Evolutionary conservation across 805 yeast genomes (phyloP).

Genomic region (Suhomyces pyralidae): DNA sequence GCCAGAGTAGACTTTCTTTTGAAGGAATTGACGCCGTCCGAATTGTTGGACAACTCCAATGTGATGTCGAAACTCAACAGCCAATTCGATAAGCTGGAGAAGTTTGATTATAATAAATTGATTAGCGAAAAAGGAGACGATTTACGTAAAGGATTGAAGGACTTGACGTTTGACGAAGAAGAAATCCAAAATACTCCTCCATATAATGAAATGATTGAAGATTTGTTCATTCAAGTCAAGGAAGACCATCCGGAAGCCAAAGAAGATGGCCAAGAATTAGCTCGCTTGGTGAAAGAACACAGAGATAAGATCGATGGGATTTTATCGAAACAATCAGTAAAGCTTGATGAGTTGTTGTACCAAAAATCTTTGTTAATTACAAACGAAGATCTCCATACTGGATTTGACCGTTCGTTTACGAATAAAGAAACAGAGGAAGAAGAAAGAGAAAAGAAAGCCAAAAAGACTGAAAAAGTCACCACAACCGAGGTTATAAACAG

Average conservation of each 20-base stretch:
- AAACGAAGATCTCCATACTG: conserved; percentile 88
- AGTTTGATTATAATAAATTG: conserved; percentile 45
- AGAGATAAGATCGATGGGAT: conserved; percentile 67
- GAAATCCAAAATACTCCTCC: conserved; percentile 51
- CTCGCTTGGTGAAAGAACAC: conserved; percentile 53
- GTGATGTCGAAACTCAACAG: conserved; percentile 43
- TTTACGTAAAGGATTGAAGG: conserved; percentile 44
- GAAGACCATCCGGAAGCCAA: conserved; percentile 55
- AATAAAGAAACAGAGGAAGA: conserved; percentile 49
- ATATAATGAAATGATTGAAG: conserved; percentile 91
- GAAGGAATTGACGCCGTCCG: conserved; percentile 35
- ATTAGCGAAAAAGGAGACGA: conserved; percentile 37
- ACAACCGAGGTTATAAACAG: conserved; percentile 29
- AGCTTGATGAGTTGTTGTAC: conserved; percentile 60
- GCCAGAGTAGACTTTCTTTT: conserved; percentile 67
- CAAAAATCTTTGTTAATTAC: conserved; percentile 77
- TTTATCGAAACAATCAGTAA: conserved; percentile 58
- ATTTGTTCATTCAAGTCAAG: conserved; percentile 73
- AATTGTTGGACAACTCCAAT: conserved; percentile 28
- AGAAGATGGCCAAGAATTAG: conserved; percentile 28
- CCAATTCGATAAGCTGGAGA: conserved; percentile 58
- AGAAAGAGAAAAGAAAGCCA: conserved; percentile 4
- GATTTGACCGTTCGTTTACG: conserved; percentile 81
- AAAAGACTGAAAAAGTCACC: conserved; percentile 17
- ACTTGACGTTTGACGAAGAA: conserved; percentile 32